These are phyloP conservation scores for Paramecium sexaurelia DNA, from an alignment of 73 alveolate species.

Conservation along the genomic window DNA sequence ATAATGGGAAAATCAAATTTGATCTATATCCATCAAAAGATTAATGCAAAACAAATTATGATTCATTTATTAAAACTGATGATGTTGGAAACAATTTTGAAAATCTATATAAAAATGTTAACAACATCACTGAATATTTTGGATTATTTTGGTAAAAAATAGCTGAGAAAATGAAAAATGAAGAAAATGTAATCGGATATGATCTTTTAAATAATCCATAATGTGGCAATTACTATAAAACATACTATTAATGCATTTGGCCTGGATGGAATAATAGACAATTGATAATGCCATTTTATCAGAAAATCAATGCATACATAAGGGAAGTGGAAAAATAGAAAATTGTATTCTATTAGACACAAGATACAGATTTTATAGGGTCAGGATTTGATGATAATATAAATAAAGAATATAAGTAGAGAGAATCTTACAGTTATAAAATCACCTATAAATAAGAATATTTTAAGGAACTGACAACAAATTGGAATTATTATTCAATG, in stretches of 20 bases:
- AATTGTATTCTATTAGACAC: not conserved
- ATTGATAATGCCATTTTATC: constrained; percentile 1
- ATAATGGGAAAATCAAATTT: not conserved
- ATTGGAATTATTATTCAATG: not conserved
- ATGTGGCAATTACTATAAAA: not conserved
- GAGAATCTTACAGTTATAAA: not conserved
- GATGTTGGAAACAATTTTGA: not conserved
- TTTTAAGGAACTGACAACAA: not conserved
- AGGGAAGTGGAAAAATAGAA: not conserved
- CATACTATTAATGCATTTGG: not conserved
- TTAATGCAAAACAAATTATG: not conserved
- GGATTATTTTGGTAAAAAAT: constrained; percentile 21
- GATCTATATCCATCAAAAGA: not conserved
- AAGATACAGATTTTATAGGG: not conserved
- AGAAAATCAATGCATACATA: not conserved
- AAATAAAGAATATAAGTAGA: not conserved
- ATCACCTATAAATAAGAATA: not conserved
- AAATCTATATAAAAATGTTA: not conserved
- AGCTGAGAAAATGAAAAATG: not conserved
- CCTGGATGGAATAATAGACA: constrained; percentile 12
- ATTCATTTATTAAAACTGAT: not conserved
- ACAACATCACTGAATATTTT: not conserved
- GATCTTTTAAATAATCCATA: not conserved
- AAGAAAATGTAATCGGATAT: not conserved
- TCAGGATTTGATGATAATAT: constrained; percentile 4